Evolutionary conservation across 2,329 filamentous ascomycete species (phyloP).

Genomic region (Westerdykella sp.): DNA sequence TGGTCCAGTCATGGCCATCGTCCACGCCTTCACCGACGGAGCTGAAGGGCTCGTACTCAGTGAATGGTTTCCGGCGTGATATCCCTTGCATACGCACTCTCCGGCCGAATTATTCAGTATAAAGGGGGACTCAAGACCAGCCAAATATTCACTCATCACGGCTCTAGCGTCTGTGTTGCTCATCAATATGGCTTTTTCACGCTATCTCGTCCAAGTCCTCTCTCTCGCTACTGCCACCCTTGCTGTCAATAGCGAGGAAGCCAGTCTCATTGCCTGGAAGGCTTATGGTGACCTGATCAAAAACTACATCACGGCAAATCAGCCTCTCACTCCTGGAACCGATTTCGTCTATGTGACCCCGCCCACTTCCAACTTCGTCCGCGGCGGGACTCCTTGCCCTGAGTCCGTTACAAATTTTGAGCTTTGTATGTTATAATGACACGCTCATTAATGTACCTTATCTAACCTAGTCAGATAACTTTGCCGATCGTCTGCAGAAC

Average conservation of each 20-base stretch:
- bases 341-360: conserved; percentile 7
- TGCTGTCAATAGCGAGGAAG: conserved; percentile 4
- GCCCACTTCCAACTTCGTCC: conserved; percentile 5
- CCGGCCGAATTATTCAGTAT: too few species aligned
- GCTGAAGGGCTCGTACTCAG: too few species aligned
- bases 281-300: conserved; percentile 4
- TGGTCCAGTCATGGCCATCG: too few species aligned
- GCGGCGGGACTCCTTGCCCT: conserved; percentile 4
- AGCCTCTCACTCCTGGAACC: conserved; percentile 1
- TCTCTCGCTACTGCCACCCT: conserved; percentile 1
- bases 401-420: conserved; percentile 5
- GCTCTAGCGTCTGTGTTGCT: too few species aligned
- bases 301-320: conserved; percentile 2
- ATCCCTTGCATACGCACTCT: too few species aligned
- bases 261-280: conserved; percentile 8
- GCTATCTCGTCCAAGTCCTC: conserved; percentile 4
- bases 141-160: too few species aligned
- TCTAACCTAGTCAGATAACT: neutral
- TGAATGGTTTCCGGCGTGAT: too few species aligned
- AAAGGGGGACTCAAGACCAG: too few species aligned
- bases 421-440: conserved; percentile 1
- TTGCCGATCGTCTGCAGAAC: conserved; percentile 4
- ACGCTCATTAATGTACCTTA: neutral
- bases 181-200: conserved; percentile 3
- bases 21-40: too few species aligned